Conservation (phyloP, 1,284 basidiomycete species). For the Boletellus deceptivus region DNA sequence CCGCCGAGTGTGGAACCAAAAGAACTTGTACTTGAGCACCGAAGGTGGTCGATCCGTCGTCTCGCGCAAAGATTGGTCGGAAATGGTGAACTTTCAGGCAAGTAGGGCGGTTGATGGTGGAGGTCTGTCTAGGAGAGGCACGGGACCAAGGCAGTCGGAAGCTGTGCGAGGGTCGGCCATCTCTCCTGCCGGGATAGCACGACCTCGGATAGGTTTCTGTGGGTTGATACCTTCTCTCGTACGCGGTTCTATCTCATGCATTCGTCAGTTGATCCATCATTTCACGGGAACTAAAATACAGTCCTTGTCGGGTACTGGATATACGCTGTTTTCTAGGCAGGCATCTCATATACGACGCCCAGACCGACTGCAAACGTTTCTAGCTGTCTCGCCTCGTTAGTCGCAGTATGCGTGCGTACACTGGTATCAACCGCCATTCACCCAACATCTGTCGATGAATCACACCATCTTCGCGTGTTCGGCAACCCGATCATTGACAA, state of each 20-base stretch:
- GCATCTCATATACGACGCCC: background rate
- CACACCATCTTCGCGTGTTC: slow-evolving; percentile 44
- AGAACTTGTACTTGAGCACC: slow-evolving; percentile 51
- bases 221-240: slow-evolving; percentile 10
- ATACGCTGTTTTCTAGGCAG: slow-evolving; percentile 1
- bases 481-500: slow-evolving; percentile 55
- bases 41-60: slow-evolving; percentile 31
- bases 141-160: background rate
- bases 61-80: slow-evolving; percentile 37
- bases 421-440: background rate
- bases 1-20: slow-evolving; percentile 62
- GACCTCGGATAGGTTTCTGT: slow-evolving; percentile 22
- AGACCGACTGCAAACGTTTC: background rate
- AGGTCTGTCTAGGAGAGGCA: background rate
- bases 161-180: slow-evolving; percentile 6
- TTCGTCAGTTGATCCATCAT: slow-evolving; percentile 28
- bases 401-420: background rate
- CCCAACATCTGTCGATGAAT: background rate
- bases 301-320: slow-evolving; percentile 3
- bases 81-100: slow-evolving; percentile 36
- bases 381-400: background rate
- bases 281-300: slow-evolving; percentile 13
- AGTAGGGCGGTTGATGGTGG: background rate
- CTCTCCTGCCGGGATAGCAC: background rate
- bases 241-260: slow-evolving; percentile 1